Conservation (phyloP, 768 basidiomycete genomes). For the Boletellus ananiceps region DNA sequence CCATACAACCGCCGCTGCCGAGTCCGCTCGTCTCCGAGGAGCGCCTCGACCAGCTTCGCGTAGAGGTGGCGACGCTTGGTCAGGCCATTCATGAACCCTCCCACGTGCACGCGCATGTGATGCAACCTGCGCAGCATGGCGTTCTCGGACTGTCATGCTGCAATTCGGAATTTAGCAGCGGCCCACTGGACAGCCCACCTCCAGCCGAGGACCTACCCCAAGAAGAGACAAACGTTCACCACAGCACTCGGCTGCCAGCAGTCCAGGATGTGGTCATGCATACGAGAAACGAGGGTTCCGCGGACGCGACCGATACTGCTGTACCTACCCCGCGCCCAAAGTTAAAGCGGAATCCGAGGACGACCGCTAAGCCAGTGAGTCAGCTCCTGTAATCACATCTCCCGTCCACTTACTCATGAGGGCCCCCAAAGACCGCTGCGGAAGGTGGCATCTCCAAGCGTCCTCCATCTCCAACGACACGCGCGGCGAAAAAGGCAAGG, state of each 20-base stretch:
- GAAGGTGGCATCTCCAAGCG: conserved; percentile 19
- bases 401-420: conserved; percentile 17
- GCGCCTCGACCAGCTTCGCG: conserved; percentile 19
- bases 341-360: conserved; percentile 28
- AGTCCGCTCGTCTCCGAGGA: conserved; percentile 25
- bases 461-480: conserved; percentile 9
- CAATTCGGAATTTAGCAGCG: not conserved
- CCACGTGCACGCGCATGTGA: not conserved
- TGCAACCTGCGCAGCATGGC: not conserved
- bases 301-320: not conserved
- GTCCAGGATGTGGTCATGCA: conserved; percentile 2
- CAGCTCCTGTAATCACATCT: conserved; percentile 1
- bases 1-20: not conserved
- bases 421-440: conserved; percentile 15
- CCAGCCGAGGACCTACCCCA: conserved; percentile 2
- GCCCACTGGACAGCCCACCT: not conserved
- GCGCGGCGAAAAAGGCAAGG: conserved; percentile 19
- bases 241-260: not conserved
- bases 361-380: conserved; percentile 21
- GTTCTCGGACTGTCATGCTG: not conserved
- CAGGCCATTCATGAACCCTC: conserved; percentile 4
- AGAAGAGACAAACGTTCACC: not conserved
- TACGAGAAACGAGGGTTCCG: not conserved
- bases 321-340: conserved; percentile 5
- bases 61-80: conserved; percentile 15